Conservation (phyloP, 129 eudicot species). For the Saposhnikovia divaricata region DNA sequence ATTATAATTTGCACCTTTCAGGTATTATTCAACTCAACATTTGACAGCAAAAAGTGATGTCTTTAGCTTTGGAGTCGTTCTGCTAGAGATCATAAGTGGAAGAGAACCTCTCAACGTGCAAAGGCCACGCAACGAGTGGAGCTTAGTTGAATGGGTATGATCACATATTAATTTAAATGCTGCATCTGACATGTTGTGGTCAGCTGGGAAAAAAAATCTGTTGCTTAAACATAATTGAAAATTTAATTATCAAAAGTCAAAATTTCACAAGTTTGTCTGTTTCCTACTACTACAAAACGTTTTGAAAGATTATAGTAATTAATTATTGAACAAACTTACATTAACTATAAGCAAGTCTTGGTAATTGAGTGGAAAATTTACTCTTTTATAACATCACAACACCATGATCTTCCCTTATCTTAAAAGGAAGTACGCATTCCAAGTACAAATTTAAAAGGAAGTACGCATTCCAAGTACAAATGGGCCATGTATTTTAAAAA, state of each 20-base stretch:
- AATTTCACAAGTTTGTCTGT: background rate
- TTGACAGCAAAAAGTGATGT: constrained; percentile 83
- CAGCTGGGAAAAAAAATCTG: background rate
- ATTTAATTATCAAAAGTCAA: background rate
- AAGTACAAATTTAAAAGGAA: background rate
- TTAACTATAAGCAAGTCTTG: background rate
- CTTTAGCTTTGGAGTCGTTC: constrained; percentile 80
- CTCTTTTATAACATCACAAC: background rate
- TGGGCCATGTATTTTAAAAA: background rate
- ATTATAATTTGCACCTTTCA: constrained; percentile 16
- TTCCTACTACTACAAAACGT: background rate
- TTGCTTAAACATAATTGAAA: background rate
- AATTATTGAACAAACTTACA: background rate
- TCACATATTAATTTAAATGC: background rate
- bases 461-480: background rate
- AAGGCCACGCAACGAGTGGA: constrained; percentile 74
- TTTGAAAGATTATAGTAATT: background rate
- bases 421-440: background rate
- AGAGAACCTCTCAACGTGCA: constrained; percentile 76
- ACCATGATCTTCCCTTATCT: background rate
- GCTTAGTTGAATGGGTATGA: constrained; percentile 85
- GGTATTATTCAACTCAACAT: constrained; percentile 82
- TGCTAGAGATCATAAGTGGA: constrained; percentile 67
- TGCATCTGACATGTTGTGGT: background rate
- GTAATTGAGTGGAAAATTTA: background rate